Evolutionary conservation across 179 eudicot species (phyloP).

Genomic region (Dionaea muscipula): DNA sequence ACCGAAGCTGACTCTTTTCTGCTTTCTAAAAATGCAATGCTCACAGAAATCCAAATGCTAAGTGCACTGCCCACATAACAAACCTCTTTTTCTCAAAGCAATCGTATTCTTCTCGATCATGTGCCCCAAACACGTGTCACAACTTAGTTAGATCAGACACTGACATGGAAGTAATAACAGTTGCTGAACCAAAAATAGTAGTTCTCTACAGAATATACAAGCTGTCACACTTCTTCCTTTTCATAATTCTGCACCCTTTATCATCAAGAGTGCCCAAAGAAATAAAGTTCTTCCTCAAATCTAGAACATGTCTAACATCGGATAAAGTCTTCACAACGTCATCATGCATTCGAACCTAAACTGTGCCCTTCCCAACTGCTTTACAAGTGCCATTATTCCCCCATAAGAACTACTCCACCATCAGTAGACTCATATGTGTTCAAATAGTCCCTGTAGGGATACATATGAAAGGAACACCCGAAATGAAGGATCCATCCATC

Average conservation of each 20-base stretch:
- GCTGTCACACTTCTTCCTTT: not conserved
- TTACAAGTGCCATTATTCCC: not conserved
- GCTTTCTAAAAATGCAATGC: not conserved
- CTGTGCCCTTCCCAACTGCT: not conserved
- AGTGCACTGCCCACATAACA: not conserved
- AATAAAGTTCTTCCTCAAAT: not conserved
- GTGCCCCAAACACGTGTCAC: not conserved
- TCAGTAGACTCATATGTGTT: not conserved
- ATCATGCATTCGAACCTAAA: not conserved
- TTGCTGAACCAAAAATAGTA: not conserved
- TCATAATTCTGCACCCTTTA: not conserved
- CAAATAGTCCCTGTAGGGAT: constrained; percentile 5
- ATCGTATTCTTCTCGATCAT: not conserved
- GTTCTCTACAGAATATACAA: not conserved
- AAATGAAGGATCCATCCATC: constrained; percentile 6
- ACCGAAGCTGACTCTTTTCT: too few relatives aligned
- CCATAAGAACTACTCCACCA: constrained; percentile 1
- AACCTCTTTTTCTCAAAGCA: not conserved
- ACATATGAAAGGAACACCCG: constrained; percentile 8
- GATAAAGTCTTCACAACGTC: not conserved
- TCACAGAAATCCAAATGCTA: not conserved
- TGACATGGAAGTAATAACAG: not conserved
- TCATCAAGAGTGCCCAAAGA: not conserved
- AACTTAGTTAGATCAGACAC: not conserved
- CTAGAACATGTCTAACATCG: constrained; percentile 3